Evolutionary conservation across 306 rosid genomes (phyloP).

Genomic region (Prunus mume): DNA sequence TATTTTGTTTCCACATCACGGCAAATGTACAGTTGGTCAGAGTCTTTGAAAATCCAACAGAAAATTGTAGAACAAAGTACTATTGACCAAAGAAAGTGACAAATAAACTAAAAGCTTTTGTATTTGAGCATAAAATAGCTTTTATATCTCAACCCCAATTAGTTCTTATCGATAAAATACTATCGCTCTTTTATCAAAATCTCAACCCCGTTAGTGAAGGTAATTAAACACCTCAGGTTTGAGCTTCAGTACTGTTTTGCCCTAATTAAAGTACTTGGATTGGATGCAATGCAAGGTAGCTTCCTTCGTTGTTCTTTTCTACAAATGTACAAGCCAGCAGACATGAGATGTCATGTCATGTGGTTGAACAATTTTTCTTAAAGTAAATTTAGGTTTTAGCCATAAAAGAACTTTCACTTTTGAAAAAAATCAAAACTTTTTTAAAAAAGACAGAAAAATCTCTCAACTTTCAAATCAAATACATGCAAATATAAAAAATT

Average conservation of each 20-base stretch:
- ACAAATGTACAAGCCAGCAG: neutral
- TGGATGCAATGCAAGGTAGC: neutral
- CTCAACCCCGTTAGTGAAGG: neutral
- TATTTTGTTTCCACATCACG: neutral
- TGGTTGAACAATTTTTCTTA: neutral
- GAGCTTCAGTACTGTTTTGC: neutral
- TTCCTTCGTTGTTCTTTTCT: neutral
- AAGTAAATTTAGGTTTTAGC: too few species aligned
- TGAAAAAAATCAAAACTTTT: too few species aligned
- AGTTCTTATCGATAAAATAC: neutral
- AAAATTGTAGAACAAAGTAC: neutral
- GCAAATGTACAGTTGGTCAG: neutral
- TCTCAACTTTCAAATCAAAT: too few species aligned
- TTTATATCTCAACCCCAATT: neutral
- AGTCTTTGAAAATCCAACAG: neutral
- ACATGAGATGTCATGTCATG: neutral
- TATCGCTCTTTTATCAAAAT: too few species aligned
- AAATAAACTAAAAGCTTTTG: neutral
- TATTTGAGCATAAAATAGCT: neutral
- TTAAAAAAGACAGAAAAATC: too few species aligned
- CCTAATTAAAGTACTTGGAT: neutral
- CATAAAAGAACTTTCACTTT: too few species aligned
- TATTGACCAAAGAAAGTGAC: neutral
- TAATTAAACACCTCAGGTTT: too few species aligned
- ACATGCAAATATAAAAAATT: too few species aligned